Evolutionary conservation across 352 stramenopile genomes (phyloP).

Genomic region (Pythium guiyangense): DNA sequence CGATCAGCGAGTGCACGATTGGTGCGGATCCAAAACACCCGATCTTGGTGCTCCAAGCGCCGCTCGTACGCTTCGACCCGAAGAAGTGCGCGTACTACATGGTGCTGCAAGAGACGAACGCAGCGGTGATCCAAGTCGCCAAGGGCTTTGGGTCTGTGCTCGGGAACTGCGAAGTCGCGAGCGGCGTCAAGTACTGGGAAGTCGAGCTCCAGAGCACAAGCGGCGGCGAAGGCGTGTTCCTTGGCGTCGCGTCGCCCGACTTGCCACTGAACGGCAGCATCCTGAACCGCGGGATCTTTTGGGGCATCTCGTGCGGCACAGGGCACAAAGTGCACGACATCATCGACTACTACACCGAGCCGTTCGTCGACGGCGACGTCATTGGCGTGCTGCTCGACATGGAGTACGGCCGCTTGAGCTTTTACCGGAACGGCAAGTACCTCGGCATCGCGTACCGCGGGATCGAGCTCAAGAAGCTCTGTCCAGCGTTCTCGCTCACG

Average conservation of each 20-base stretch:
- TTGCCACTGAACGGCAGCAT: slow-evolving; percentile 55
- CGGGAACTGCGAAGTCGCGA: slow-evolving; percentile 44
- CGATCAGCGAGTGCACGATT: slow-evolving; percentile 66
- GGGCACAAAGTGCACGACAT: slow-evolving; percentile 75
- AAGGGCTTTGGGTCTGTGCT: slow-evolving; percentile 65
- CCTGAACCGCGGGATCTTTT: slow-evolving; percentile 60
- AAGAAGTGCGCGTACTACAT: slow-evolving; percentile 58
- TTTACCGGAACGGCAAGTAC: slow-evolving; percentile 74
- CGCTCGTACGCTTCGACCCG: slow-evolving; percentile 57
- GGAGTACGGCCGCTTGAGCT: slow-evolving; percentile 65
- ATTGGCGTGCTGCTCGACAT: slow-evolving; percentile 75
- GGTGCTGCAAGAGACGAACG: slow-evolving; percentile 49
- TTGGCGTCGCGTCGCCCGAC: slow-evolving; percentile 53
- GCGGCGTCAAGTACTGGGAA: slow-evolving; percentile 84
- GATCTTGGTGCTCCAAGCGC: slow-evolving; percentile 67
- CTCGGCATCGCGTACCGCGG: slow-evolving; percentile 70
- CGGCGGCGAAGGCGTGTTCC: slow-evolving; percentile 65
- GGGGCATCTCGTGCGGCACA: slow-evolving; percentile 65
- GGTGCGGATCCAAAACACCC: slow-evolving; percentile 53
- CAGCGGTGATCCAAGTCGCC: slow-evolving; percentile 43
- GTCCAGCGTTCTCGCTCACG: slow-evolving; percentile 67
- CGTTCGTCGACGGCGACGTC: slow-evolving; percentile 71
- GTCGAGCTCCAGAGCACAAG: slow-evolving; percentile 46
- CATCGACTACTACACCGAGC: slow-evolving; percentile 69
- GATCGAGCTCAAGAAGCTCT: slow-evolving; percentile 54